Conservation (phyloP, 805 yeast species). For the Teunomyces lycoperdinae region DNA sequence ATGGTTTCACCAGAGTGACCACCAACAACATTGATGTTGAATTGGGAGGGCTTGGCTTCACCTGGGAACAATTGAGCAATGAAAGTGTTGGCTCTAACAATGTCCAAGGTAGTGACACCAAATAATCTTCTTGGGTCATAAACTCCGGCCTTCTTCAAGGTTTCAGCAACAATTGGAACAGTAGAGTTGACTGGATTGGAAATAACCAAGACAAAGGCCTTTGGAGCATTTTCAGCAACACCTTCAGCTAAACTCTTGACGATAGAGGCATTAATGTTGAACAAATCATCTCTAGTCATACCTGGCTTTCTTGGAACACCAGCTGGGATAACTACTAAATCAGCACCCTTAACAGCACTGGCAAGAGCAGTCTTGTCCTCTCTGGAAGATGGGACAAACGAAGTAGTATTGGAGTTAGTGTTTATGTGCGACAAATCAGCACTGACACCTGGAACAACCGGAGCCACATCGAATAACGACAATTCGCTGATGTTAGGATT, state of each 20-base stretch:
- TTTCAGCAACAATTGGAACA: slow-evolving; percentile 84
- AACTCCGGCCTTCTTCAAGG: slow-evolving; percentile 62
- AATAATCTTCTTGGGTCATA: slow-evolving; percentile 71
- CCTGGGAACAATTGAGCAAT: slow-evolving; percentile 52
- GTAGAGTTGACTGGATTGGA: slow-evolving; percentile 95
- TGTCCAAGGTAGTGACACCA: slow-evolving; percentile 88
- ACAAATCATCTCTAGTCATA: slow-evolving; percentile 88
- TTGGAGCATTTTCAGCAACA: slow-evolving; percentile 68
- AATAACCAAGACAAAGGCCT: slow-evolving; percentile 76
- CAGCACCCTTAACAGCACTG: slow-evolving; percentile 43
- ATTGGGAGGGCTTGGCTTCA: slow-evolving; percentile 48
- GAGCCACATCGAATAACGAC: slow-evolving; percentile 81
- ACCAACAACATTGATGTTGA: slow-evolving; percentile 75
- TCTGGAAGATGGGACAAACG: slow-evolving; percentile 57
- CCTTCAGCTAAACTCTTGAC: slow-evolving; percentile 71
- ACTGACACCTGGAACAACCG: slow-evolving; percentile 75
- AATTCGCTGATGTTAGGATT: slow-evolving; percentile 60
- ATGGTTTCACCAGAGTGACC: slow-evolving; percentile 96
- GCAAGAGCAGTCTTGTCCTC: slow-evolving; percentile 47
- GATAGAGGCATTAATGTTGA: slow-evolving; percentile 80
- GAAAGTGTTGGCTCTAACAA: slow-evolving; percentile 84
- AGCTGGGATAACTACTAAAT: slow-evolving; percentile 67
- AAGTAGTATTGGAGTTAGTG: slow-evolving; percentile 58
- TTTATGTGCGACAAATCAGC: slow-evolving; percentile 85
- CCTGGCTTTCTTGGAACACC: slow-evolving; percentile 95